Evolutionary conservation across 345 rosid species (phyloP).

Genomic region (Brassica juncea): DNA sequence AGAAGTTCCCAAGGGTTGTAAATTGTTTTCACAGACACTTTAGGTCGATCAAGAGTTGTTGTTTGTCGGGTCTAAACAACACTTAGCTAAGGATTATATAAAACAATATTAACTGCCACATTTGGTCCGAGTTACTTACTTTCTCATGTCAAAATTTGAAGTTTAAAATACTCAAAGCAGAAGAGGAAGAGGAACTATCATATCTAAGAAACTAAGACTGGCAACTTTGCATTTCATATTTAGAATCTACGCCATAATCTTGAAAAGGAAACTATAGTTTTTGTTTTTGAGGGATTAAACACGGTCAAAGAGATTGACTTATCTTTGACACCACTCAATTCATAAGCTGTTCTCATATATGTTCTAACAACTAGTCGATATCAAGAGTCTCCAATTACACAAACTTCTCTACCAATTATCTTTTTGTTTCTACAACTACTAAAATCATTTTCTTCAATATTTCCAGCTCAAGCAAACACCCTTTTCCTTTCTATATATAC

Average conservation of each 20-base stretch:
- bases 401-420: conserved; percentile 32
- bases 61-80: not conserved
- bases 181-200: not conserved
- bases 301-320: not conserved
- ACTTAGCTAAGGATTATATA: not conserved
- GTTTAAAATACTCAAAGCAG: not conserved
- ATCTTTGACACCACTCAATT: not conserved
- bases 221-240: not conserved
- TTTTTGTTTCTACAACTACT: conserved; percentile 1
- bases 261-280: not conserved
- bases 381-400: conserved; percentile 29
- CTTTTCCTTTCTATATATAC: not conserved
- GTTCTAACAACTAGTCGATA: conserved; percentile 45
- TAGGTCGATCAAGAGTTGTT: not conserved
- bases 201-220: not conserved
- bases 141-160: not conserved
- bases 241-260: not conserved
- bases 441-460: not conserved
- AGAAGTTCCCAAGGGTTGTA: conserved; percentile 1
- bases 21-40: not conserved
- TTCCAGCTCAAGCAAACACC: not conserved
- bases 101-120: not conserved
- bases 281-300: not conserved
- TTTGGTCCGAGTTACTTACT: not conserved
- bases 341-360: conserved; percentile 52